A percentile compares a stretch with the other conserved stretches of the same genome.
These are phyloP conservation scores for Colletotrichum tofieldiae DNA, from an alignment of 2,329 filamentous ascomycete genomes.

Conservation along the genomic window DNA sequence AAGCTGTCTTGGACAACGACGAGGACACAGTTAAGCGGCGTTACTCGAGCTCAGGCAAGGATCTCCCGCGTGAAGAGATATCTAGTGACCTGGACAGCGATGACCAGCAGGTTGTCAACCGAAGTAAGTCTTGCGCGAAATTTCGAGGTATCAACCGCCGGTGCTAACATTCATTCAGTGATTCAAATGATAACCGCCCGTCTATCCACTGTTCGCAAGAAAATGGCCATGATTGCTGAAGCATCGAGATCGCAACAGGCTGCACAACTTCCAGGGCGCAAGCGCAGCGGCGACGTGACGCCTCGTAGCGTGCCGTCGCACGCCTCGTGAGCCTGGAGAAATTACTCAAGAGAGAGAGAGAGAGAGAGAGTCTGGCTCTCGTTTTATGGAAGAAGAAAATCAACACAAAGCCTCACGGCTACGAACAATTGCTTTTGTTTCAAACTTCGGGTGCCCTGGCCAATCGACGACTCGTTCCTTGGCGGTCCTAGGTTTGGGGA, in stretches of 20 bases:
- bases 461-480: background rate
- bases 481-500: background rate
- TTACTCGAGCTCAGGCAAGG: slow-evolving; percentile 57
- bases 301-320: slow-evolving; percentile 69
- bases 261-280: slow-evolving; percentile 60
- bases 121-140: slow-evolving; percentile 68
- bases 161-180: slow-evolving; percentile 61
- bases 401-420: slow-evolving; percentile 29
- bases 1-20: slow-evolving; percentile 92
- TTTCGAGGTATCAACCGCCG: too few species aligned
- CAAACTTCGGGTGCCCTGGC: background rate
- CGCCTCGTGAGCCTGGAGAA: slow-evolving; percentile 52
- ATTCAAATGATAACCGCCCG: slow-evolving; percentile 75
- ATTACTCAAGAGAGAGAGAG: background rate
- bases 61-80: slow-evolving; percentile 58
- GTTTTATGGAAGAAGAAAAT: slow-evolving; percentile 6
- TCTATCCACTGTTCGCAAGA: slow-evolving; percentile 71
- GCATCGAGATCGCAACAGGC: slow-evolving; percentile 66
- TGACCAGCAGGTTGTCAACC: slow-evolving; percentile 81
- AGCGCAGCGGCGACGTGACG: slow-evolving; percentile 70
- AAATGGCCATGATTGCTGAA: slow-evolving; percentile 73
- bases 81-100: slow-evolving; percentile 73
- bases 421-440: slow-evolving; percentile 26
- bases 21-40: slow-evolving; percentile 66
- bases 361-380: background rate